phyloP scores from a whole-genome alignment of 345 rosid genomes.

The Euphorbia pulcherrima region DNA sequence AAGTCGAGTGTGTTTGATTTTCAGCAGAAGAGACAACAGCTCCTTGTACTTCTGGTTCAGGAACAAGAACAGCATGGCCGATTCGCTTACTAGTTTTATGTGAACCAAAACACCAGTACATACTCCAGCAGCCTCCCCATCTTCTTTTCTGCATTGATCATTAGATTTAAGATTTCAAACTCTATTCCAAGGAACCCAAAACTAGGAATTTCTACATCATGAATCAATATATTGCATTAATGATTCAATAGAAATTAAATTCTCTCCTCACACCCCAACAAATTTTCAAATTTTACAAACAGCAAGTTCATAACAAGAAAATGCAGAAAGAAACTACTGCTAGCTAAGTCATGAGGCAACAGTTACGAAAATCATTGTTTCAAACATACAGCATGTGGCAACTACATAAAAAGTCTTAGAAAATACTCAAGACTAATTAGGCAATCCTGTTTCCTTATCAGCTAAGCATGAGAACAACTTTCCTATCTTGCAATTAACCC shows the following conservation, averaged over 20 bases:
- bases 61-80: slow-evolving; percentile 72
- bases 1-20: slow-evolving; percentile 42
- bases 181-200: slow-evolving; percentile 10
- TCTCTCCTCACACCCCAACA: not conserved
- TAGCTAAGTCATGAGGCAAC: not conserved
- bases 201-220: not conserved
- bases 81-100: slow-evolving; percentile 71
- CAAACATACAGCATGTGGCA: not conserved
- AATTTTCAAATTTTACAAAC: not conserved
- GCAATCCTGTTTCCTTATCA: not conserved
- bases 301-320: not conserved
- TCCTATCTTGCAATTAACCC: not conserved
- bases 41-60: slow-evolving; percentile 51
- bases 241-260: not conserved
- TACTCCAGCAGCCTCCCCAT: slow-evolving; percentile 85
- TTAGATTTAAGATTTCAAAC: slow-evolving; percentile 6
- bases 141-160: slow-evolving; percentile 57
- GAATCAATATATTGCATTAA: not conserved
- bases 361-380: not conserved
- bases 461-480: not conserved
- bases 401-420: not conserved
- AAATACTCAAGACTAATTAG: not conserved
- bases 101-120: slow-evolving; percentile 71
- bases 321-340: not conserved
- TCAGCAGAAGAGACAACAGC: slow-evolving; percentile 35